Conservation (phyloP, 1,139 yeast species). For the Suhomyces terraborum region DNA sequence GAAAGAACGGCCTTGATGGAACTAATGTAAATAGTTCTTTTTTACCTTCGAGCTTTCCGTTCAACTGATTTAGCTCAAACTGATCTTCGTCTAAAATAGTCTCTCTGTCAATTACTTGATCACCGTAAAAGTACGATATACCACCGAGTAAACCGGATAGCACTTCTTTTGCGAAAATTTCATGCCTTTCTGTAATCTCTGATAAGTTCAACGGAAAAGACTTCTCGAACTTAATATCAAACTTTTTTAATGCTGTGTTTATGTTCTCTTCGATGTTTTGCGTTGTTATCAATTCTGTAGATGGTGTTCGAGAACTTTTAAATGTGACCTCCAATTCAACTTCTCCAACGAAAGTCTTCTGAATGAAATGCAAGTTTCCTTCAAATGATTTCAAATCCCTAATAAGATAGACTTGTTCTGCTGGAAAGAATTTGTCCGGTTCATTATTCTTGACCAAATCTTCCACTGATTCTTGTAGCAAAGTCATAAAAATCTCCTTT, state of each 20-base stretch:
- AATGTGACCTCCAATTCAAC: conserved; percentile 75
- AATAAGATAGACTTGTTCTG: conserved; percentile 54
- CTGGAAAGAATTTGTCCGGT: conserved; percentile 37
- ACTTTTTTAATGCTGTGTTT: conserved; percentile 34
- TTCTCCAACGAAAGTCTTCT: conserved; percentile 71
- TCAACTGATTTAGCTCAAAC: conserved; percentile 55
- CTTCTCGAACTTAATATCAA: conserved; percentile 57
- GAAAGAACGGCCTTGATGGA: conserved; percentile 93
- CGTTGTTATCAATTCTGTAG: conserved; percentile 42
- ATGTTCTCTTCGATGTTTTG: conserved; percentile 45
- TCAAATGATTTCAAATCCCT: conserved; percentile 62
- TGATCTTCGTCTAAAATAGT: conserved; percentile 67
- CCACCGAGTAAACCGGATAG: conserved; percentile 89
- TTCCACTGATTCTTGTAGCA: conserved; percentile 67
- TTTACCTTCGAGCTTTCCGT: conserved; percentile 64
- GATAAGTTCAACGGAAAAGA: conserved; percentile 58
- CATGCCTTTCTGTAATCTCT: conserved; percentile 41
- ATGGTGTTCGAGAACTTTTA: conserved; percentile 48
- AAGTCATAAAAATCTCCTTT: conserved; percentile 67
- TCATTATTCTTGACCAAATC: conserved; percentile 44
- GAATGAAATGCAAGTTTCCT: conserved; percentile 80
- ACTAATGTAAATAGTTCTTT: conserved; percentile 75
- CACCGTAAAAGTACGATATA: conserved; percentile 86
- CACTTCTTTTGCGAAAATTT: conserved; percentile 70
- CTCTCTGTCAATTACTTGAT: conserved; percentile 75